Percentiles rank a stretch among this genome's conserved stretches.
Evolutionary conservation across 2,329 filamentous ascomycete species (phyloP).

Genomic region (Alternaria arborescens): DNA sequence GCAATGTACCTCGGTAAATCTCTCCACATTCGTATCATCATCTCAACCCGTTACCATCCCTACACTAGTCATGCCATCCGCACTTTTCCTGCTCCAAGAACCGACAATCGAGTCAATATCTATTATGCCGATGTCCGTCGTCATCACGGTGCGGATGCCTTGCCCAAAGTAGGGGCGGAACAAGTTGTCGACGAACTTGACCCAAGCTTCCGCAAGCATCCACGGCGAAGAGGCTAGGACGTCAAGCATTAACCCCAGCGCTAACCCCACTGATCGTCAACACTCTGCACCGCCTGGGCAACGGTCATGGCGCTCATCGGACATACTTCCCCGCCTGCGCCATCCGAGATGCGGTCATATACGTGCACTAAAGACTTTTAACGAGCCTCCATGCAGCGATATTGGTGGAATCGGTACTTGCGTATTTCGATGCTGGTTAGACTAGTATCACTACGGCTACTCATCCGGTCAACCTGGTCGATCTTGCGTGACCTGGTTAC

Average conservation of each 20-base stretch:
- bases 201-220: slow-evolving; percentile 28
- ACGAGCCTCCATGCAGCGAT: slow-evolving; percentile 5
- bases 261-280: slow-evolving; percentile 29
- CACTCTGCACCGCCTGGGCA: slow-evolving; percentile 9
- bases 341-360: slow-evolving; percentile 11
- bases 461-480: neutral
- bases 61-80: neutral
- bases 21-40: neutral
- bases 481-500: neutral
- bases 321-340: slow-evolving; percentile 18
- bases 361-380: slow-evolving; percentile 2
- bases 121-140: slow-evolving; percentile 11
- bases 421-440: neutral
- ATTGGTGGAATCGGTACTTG: slow-evolving; percentile 12
- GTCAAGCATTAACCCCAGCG: slow-evolving; percentile 15
- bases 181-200: neutral
- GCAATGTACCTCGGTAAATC: slow-evolving; percentile 4
- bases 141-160: slow-evolving; percentile 14
- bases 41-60: neutral
- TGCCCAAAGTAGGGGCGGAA: slow-evolving; percentile 22
- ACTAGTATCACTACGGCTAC: slow-evolving; percentile 5
- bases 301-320: slow-evolving; percentile 24
- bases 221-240: slow-evolving; percentile 4
- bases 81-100: neutral
- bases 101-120: neutral